These are phyloP conservation scores for Claviceps sp. DNA, from an alignment of 2,329 filamentous ascomycete genomes.

Conservation along the genomic window DNA sequence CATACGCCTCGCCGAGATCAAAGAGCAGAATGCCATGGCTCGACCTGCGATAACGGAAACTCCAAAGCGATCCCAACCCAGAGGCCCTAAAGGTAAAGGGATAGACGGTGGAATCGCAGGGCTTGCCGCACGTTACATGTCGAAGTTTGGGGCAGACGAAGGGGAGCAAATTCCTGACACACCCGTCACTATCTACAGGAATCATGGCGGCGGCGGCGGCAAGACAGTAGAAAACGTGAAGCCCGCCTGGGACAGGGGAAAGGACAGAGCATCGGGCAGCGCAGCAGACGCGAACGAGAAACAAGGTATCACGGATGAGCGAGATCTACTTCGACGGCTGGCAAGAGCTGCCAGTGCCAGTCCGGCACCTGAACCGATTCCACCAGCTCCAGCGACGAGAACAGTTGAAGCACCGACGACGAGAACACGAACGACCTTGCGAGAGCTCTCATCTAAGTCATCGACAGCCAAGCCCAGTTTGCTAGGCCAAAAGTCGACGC, in stretches of 20 bases:
- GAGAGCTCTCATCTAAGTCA: not conserved
- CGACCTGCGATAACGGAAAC: slow-evolving; percentile 30
- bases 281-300: not conserved
- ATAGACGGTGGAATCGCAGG: slow-evolving; percentile 10
- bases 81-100: slow-evolving; percentile 9
- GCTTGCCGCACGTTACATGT: not conserved
- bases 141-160: slow-evolving; percentile 8
- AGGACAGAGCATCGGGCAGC: not conserved
- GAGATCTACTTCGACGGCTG: slow-evolving; percentile 35
- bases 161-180: slow-evolving; percentile 25
- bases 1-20: slow-evolving; percentile 38
- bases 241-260: not conserved
- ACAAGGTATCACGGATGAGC: slow-evolving; percentile 16
- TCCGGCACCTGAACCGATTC: slow-evolving; percentile 17
- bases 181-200: slow-evolving; percentile 27
- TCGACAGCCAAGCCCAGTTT: slow-evolving; percentile 6
- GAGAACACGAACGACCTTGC: slow-evolving; percentile 5
- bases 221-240: slow-evolving; percentile 1
- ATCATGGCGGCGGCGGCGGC: slow-evolving; percentile 8
- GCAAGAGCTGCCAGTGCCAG: slow-evolving; percentile 34
- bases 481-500: slow-evolving; percentile 7
- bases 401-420: slow-evolving; percentile 5
- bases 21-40: slow-evolving; percentile 33
- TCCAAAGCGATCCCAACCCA: slow-evolving; percentile 10
- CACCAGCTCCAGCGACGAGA: slow-evolving; percentile 1